Evolutionary conservation across 208 protist species (phyloP), one percentile per base, ranked within the genome.

Genomic region (Endotrypanum monterogeii): DNA sequence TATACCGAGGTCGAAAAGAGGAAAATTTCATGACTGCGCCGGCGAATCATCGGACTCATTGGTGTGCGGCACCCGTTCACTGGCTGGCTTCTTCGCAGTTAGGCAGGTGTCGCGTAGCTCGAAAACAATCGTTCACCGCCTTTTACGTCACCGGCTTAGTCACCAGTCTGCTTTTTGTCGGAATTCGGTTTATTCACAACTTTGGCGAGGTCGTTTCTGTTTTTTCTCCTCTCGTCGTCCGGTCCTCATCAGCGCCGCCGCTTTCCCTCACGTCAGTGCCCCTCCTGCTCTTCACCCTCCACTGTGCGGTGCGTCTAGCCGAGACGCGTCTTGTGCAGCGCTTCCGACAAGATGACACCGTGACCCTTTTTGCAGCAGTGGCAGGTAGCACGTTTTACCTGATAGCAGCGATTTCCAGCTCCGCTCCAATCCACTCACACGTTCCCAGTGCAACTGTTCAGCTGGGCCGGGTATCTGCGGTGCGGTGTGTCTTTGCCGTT

Each of bases 311-410:
- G 23, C 89, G 92, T 9, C 75, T 94, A 6, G 57, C 60, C 56
- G 89, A 96, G 79, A 94, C 88, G 37, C 35, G 87, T 12, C 67
- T 62, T n/a, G 72, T 92, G 14, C 91, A 94, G 58, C 69, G 69
- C 30, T 90, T 90, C 71, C 80, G 84, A 8, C 18, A 28, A 3
- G 35, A 67, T 35, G 92, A 96, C 73, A 76, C 61, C 6, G 85
- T 94, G 37, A 90, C 89, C 1, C 76, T 94, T 18, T 94, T 97
- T 61, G 92, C 89, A 1, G 73, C 82, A 28, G 50, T 95, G 32
- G 79, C 92, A 12, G 92, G 92, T 2, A 82, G 81, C 67, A 83
- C 80, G 3, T 97, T 97, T 68, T 97, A 97, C 73, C 74, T 89
- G 3, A 68, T 86, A 39, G 90, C 92, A 11, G 73, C 88, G 23